Percentiles rank a stretch among this genome's conserved stretches.
Conservation (phyloP, 1,284 basidiomycete genomes). For the Afroboletus lepidellus region DNA sequence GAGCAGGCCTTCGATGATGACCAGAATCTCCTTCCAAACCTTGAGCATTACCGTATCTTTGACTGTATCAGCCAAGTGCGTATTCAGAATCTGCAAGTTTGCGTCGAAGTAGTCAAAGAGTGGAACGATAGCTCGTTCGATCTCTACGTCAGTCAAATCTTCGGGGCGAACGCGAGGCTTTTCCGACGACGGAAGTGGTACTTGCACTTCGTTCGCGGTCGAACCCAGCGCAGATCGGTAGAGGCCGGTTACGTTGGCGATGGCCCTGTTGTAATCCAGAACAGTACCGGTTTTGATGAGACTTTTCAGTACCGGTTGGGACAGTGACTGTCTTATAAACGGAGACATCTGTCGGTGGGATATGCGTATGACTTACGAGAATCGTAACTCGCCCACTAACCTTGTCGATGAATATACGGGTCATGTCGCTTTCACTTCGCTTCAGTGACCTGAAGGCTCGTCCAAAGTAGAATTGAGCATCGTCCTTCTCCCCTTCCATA, state of each 20-base stretch:
- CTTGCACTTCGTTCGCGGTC: conserved; percentile 66
- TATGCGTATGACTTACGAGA: background rate
- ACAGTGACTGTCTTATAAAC: conserved; percentile 89
- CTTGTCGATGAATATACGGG: conserved; percentile 96
- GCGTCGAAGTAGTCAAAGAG: conserved; percentile 97
- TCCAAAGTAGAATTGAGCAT: conserved; percentile 97
- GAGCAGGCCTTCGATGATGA: conserved; percentile 84
- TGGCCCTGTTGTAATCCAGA: conserved; percentile 81
- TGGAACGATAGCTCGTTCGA: conserved; percentile 90
- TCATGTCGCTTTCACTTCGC: conserved; percentile 94
- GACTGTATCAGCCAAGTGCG: conserved; percentile 79
- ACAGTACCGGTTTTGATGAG: conserved; percentile 67
- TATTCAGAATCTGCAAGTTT: conserved; percentile 90
- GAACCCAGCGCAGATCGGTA: conserved; percentile 74
- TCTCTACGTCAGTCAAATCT: conserved; percentile 86
- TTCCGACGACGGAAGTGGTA: conserved; percentile 72
- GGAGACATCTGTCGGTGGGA: conserved; percentile 77
- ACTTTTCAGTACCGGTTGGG: conserved; percentile 72
- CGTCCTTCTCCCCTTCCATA: conserved; percentile 99
- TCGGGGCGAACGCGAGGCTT: conserved; percentile 70
- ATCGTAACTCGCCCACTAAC: conserved; percentile 40
- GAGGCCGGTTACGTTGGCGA: conserved; percentile 77
- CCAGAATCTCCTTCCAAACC: conserved; percentile 96
- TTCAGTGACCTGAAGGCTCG: conserved; percentile 94
- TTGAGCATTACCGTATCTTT: conserved; percentile 92